Conservation (phyloP, 179 eudicot genomes). For the Drosera spatulata region DNA sequence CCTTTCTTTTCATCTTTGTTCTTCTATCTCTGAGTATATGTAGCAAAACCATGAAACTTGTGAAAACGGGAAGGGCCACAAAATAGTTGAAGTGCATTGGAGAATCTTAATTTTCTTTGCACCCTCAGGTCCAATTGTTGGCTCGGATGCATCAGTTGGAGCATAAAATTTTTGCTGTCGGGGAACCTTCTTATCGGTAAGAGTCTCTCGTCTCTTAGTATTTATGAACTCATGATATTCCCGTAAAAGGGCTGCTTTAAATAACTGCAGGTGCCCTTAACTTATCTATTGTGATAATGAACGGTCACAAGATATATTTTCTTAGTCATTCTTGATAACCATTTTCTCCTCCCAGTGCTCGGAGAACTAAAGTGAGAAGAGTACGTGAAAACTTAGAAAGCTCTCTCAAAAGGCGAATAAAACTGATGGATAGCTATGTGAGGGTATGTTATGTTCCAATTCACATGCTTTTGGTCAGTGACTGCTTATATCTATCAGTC, state of each 20-base stretch:
- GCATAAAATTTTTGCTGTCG: constrained; percentile 86
- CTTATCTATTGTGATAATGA: no score
- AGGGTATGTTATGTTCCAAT: constrained; percentile 41
- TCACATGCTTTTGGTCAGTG: neutral
- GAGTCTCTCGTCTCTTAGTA: neutral
- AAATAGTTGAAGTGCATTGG: neutral
- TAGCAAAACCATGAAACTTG: no score
- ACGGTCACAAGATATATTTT: no score
- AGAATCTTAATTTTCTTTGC: constrained; percentile 2
- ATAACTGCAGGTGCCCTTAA: no score
- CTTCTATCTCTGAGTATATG: no score
- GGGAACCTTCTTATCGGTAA: constrained; percentile 94
- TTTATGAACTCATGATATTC: neutral
- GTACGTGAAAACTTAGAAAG: constrained; percentile 76
- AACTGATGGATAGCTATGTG: constrained; percentile 84
- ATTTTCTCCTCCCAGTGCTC: constrained; percentile 32
- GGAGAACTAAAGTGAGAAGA: constrained; percentile 71
- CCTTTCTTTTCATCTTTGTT: no score
- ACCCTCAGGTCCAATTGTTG: constrained; percentile 82
- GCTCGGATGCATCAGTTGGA: constrained; percentile 98
- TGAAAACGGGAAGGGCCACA: no score
- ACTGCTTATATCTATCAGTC: neutral
- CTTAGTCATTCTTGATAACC: neutral
- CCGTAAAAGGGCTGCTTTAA: no score
- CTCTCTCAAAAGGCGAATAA: constrained; percentile 65